Evolutionary conservation across 2,329 filamentous ascomycete genomes (phyloP).

Genomic region (Ophiostoma sp.): DNA sequence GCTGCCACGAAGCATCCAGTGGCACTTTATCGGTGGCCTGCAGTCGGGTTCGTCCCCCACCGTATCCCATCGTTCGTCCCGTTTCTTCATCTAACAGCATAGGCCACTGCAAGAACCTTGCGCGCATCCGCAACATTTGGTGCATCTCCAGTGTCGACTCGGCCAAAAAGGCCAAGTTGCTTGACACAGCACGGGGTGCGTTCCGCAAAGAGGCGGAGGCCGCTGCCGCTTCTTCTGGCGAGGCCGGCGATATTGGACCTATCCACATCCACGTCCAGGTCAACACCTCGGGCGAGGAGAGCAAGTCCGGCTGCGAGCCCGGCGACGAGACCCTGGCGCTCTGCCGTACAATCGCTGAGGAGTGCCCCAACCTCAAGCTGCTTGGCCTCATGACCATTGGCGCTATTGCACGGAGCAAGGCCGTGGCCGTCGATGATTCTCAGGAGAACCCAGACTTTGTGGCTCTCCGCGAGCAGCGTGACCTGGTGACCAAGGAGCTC

Average conservation of each 20-base stretch:
- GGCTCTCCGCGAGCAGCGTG: constrained; percentile 65
- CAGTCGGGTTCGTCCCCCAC: constrained; percentile 62
- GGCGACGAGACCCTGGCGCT: constrained; percentile 61
- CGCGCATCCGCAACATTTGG: constrained; percentile 84
- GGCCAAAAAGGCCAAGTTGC: constrained; percentile 78
- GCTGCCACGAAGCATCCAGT: constrained; percentile 73
- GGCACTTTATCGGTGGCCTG: constrained; percentile 96
- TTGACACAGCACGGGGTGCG: constrained; percentile 69
- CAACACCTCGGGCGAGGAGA: constrained; percentile 86
- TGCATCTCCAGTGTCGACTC: constrained; percentile 89
- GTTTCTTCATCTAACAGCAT: constrained; percentile 1
- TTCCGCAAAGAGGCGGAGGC: constrained; percentile 31
- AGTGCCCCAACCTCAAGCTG: constrained; percentile 72
- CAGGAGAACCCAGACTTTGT: constrained; percentile 92
- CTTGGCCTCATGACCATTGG: constrained; percentile 96
- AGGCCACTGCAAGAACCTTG: constrained; percentile 88
- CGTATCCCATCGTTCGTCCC: background rate
- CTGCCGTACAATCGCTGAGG: constrained; percentile 67
- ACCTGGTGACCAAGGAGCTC: constrained; percentile 58
- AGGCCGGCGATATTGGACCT: constrained; percentile 35
- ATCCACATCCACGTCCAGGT: constrained; percentile 86
- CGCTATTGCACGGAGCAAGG: constrained; percentile 81
- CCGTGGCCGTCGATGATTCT: constrained; percentile 69
- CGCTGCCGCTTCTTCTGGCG: constrained; percentile 23
- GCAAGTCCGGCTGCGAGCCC: constrained; percentile 80